Base-by-base conservation (phyloP, 192 early-diverging fungal genomes). In the Backusella macrospora region DNA sequence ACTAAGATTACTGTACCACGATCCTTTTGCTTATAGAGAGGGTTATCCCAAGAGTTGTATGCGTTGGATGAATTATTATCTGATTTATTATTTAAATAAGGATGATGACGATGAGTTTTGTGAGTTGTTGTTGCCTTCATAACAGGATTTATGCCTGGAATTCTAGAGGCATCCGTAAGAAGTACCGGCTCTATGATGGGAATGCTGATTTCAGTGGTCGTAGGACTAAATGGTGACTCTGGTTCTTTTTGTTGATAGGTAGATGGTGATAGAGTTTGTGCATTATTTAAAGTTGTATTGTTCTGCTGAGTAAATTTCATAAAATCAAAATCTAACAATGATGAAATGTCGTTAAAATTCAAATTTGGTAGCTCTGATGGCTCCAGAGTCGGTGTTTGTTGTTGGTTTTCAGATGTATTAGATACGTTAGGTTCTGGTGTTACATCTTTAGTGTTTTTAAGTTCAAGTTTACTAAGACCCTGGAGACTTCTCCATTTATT, bases 401-500 rank as follows among this genome's bases (percentile, higher is more conserved):
- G 52, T 5, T 59, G 52, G 52, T 26, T 59, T 59, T 59, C 52
- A 26, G 52, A 59, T 59, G 10, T 8, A 59, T 13, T 23, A 10
- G 21, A 18, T 26, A 9, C 26, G 9, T 59, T 26, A 5, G 18
- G 21, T 26, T 59, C 52, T 26, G 52, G 52, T 59, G 18, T 26
- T 59, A 59, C 18, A 59, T 18, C 6, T 3, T 59, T 59, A 23
- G 21, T 10, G 9, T 26, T 23, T 59, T 59, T 10, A 23, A 26
- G 26, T 26, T 59, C 26, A 23, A 59, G 52, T 59, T 59, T 59
- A 59, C 52, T 59, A 23, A 44, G n/a, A 15, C 44, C 44, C 29
- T 69, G 67, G 13, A 44, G 67, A 2, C 21, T 23, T 69, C 44
- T 47, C 67, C 40, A 69, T 26, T 45, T 42, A 13, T 69, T 42